Evolutionary conservation across 1,284 basidiomycete genomes (phyloP).

Genomic region (Prillingera fragicola): DNA sequence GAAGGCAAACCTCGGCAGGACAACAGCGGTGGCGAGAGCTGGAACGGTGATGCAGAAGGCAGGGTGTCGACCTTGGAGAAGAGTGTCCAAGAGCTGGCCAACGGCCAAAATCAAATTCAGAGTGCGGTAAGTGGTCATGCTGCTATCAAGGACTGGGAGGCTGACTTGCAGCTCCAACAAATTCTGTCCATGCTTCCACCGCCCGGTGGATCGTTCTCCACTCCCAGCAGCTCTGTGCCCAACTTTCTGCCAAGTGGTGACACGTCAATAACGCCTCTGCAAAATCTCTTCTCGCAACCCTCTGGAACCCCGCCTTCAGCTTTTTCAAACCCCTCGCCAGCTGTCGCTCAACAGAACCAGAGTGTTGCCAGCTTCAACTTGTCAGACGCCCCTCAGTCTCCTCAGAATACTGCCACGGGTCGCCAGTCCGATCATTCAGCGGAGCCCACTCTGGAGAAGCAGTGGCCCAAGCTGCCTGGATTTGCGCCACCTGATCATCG

Average conservation of each 20-base stretch:
- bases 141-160: not conserved
- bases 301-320: too few relatives aligned
- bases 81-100: conserved; percentile 36
- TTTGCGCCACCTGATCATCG: conserved; percentile 84
- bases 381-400: conserved; percentile 16
- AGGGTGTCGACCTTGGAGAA: conserved; percentile 38
- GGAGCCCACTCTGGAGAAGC: conserved; percentile 6
- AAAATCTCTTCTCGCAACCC: too few relatives aligned
- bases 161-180: conserved; percentile 33
- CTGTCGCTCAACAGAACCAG: not conserved
- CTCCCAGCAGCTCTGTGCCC: conserved; percentile 17
- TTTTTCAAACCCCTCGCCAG: conserved; percentile 25
- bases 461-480: conserved; percentile 76
- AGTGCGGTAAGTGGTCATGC: conserved; percentile 24
- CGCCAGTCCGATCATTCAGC: conserved; percentile 1
- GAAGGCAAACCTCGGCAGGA: conserved; percentile 39
- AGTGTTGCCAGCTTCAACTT: not conserved
- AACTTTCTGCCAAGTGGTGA: conserved; percentile 16
- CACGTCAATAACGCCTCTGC: conserved; percentile 24
- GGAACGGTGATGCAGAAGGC: conserved; percentile 53
- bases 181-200: conserved; percentile 37
- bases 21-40: conserved; percentile 53
- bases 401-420: conserved; percentile 33
- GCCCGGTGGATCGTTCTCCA: conserved; percentile 7
- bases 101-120: conserved; percentile 45